A percentile compares a stretch with the other conserved stretches of the same genome.
These are phyloP conservation scores for Syzygium grande DNA, from an alignment of 345 rosid species.

Conservation along the genomic window DNA sequence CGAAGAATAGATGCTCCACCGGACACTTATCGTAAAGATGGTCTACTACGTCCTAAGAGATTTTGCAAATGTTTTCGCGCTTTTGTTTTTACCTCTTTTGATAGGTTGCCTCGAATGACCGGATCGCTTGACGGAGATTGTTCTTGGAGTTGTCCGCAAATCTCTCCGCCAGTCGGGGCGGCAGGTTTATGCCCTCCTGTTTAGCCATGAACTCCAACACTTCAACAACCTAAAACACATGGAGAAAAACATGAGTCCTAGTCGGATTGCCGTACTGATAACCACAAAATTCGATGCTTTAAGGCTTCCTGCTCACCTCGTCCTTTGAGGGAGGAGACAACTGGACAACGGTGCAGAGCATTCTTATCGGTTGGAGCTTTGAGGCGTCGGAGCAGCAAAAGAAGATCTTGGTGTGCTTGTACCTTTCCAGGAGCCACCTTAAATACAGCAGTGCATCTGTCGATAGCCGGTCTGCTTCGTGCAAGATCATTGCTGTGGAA, in stretches of 20 bases:
- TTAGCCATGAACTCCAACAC: conserved; percentile 48
- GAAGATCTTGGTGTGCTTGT: conserved; percentile 32
- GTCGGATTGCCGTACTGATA: not conserved
- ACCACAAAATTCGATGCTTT: not conserved
- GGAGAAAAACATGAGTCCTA: not conserved
- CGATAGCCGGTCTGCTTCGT: conserved; percentile 44
- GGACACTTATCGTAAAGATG: not conserved
- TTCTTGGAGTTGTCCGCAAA: conserved; percentile 36
- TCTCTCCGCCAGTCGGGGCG: conserved; percentile 22
- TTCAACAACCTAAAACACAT: conserved; percentile 26
- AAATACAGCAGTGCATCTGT: conserved; percentile 43
- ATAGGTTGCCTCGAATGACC: conserved; percentile 51
- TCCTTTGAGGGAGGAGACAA: conserved; percentile 36
- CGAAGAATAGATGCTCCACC: not conserved
- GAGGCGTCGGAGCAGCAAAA: conserved; percentile 54
- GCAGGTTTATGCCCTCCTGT: conserved; percentile 33
- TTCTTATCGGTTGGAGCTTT: conserved; percentile 42
- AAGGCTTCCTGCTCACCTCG: conserved; percentile 22
- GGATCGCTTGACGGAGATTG: conserved; percentile 61
- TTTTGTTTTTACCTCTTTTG: conserved; percentile 15
- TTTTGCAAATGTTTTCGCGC: not conserved
- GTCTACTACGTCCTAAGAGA: not conserved
- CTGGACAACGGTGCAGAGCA: conserved; percentile 30
- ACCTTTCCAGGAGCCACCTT: conserved; percentile 48
- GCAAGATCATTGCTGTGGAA: conserved; percentile 32